phyloP scores from a whole-genome alignment of 352 stramenopile genomes.

The Globisporangium camurandrum region DNA sequence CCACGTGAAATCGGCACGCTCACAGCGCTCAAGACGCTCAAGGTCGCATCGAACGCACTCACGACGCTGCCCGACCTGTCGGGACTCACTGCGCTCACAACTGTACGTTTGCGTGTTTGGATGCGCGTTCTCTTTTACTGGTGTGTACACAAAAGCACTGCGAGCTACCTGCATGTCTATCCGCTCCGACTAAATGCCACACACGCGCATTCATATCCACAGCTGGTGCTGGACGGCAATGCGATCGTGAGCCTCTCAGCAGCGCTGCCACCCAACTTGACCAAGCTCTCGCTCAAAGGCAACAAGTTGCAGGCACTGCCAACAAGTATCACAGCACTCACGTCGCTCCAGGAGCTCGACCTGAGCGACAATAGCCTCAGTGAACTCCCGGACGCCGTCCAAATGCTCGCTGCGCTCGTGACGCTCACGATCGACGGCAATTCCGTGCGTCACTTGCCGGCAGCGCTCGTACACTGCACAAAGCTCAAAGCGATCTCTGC shows the following conservation, averaged over 20 bases:
- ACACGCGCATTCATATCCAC: neutral
- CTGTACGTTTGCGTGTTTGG: slow-evolving; percentile 34
- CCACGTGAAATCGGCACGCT: slow-evolving; percentile 31
- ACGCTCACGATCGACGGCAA: slow-evolving; percentile 70
- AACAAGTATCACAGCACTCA: slow-evolving; percentile 31
- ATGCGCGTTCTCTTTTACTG: neutral
- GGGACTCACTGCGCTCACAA: slow-evolving; percentile 53
- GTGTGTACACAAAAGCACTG: no score
- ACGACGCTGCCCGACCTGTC: slow-evolving; percentile 57
- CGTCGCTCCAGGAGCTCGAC: slow-evolving; percentile 61
- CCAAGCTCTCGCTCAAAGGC: slow-evolving; percentile 65
- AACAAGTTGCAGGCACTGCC: slow-evolving; percentile 49
- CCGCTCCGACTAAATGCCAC: neutral
- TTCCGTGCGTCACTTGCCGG: slow-evolving; percentile 29
- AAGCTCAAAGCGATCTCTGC: slow-evolving; percentile 76
- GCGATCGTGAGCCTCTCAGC: slow-evolving; percentile 43
- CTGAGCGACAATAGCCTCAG: slow-evolving; percentile 50
- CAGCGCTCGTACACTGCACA: slow-evolving; percentile 35
- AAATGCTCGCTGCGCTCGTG: slow-evolving; percentile 40
- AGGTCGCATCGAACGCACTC: slow-evolving; percentile 54
- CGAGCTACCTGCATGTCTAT: no score
- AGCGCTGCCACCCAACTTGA: slow-evolving; percentile 57
- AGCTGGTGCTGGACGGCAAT: slow-evolving; percentile 76
- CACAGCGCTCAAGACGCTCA: slow-evolving; percentile 62
- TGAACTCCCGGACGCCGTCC: slow-evolving; percentile 35